A percentile compares a stretch with the other conserved stretches of the same genome.
These are phyloP conservation scores for Mycena citricolor DNA, from an alignment of 1,284 basidiomycete species.

Conservation along the genomic window DNA sequence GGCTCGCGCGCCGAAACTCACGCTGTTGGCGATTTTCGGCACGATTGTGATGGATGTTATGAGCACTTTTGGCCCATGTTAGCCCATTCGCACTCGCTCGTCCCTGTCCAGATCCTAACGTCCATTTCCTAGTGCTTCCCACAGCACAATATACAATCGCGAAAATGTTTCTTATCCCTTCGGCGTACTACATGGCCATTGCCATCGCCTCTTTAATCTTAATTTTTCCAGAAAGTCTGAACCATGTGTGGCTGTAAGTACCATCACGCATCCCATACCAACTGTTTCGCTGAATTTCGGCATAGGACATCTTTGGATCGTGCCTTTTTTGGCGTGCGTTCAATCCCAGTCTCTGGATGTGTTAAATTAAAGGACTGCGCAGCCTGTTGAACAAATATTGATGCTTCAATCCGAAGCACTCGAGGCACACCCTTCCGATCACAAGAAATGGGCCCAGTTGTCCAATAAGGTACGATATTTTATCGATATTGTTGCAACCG, in stretches of 20 bases:
- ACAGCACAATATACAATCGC: constrained; percentile 62
- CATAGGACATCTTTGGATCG: constrained; percentile 38
- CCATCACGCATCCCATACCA: too few species aligned
- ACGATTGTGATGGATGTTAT: constrained; percentile 64
- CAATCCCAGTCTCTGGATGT: not conserved
- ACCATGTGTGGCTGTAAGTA: constrained; percentile 49
- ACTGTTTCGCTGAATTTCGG: not conserved
- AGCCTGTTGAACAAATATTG: constrained; percentile 35
- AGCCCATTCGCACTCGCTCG: constrained; percentile 23
- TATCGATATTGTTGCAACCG: constrained; percentile 16
- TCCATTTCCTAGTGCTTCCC: constrained; percentile 58
- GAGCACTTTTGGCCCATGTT: constrained; percentile 46
- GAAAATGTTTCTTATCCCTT: constrained; percentile 58
- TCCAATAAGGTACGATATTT: constrained; percentile 26
- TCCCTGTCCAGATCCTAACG: constrained; percentile 2
- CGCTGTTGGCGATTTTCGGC: constrained; percentile 56
- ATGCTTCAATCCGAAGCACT: constrained; percentile 34
- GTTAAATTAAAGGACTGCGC: not conserved
- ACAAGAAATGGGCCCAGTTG: constrained; percentile 30
- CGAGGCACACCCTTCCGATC: constrained; percentile 32
- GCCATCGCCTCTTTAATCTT: constrained; percentile 56
- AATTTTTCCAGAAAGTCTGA: constrained; percentile 75
- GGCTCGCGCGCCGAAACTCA: constrained; percentile 61
- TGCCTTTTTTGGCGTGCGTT: constrained; percentile 39
- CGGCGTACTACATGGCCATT: constrained; percentile 59